Base-by-base conservation (phyloP, 768 basidiomycete species). In the Boletus speciosus region DNA sequence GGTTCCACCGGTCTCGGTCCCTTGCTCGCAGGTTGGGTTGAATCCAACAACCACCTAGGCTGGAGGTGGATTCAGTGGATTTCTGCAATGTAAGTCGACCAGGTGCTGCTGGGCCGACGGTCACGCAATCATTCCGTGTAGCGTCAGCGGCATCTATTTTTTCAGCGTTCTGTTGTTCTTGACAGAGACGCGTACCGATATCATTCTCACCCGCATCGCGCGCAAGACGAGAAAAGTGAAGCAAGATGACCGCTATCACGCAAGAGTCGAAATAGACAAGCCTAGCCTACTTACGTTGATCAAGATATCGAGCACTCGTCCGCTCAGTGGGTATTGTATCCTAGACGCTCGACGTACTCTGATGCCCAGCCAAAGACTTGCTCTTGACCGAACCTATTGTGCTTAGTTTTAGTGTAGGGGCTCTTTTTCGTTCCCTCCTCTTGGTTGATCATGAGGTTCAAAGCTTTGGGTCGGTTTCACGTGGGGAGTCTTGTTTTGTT, bases 31-130 rank as follows among this genome's bases (percentile, higher is more conserved):
- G 85, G 84, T 14, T 89, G 83, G 82, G 76, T 88, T 21, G 85
- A 88, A 62, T 76, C 79, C 56, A 80, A 82, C 54, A 63, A 73
- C 0, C 71, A 70, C 19, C 66, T 91, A 1, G 76, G 76, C 57
- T 92, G 90, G 88, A 75, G 88, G 27, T 92, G 90, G 88, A 89
- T 94, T 25, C 83, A 90, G 61, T 92, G 89, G 90, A 78, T 90
- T 9, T 82, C 84, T 57, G 73, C 83, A 61, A 88, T 86, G 85
- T 83, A 38, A 51, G 62, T 64, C 42, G 15, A 35, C 34, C 7
- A 10, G 11, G 40, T 47, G 40, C 46, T 46, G 44, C 44, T 23
- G 10, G 16, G 6, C 50, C 7, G 16, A 47, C 31, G 6, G 6
- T 38, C 37, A 51, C 19, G 5, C 23, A 47, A 52, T 7, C 14